Percentiles rank a stretch among this genome's conserved stretches.
Evolutionary conservation across 2,329 filamentous ascomycete genomes (phyloP).

Genomic region (Sarocladium oryzae): DNA sequence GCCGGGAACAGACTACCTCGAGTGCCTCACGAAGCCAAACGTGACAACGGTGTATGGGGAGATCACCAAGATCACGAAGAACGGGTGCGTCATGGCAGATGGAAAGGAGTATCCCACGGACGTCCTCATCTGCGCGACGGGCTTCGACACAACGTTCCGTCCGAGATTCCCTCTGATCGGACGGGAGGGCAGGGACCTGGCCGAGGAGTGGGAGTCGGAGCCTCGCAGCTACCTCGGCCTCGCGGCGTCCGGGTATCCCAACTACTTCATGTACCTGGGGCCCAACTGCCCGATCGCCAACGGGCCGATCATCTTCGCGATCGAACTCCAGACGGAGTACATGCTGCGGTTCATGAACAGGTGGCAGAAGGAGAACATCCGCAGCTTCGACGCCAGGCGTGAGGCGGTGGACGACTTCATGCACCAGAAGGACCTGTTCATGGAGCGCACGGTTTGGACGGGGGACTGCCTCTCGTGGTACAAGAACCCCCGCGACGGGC

Average conservation of each 20-base stretch:
- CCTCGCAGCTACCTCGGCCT: constrained; percentile 49
- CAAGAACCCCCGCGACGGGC: constrained; percentile 37
- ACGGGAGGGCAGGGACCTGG: constrained; percentile 40
- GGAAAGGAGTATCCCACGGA: constrained; percentile 46
- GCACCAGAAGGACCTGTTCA: constrained; percentile 34
- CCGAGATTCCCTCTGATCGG: constrained; percentile 45
- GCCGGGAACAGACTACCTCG: constrained; percentile 43
- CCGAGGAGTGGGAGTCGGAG: constrained; percentile 38
- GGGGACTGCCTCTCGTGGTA: constrained; percentile 39
- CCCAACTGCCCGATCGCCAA: constrained; percentile 34
- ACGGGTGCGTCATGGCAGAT: constrained; percentile 39
- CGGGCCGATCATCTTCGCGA: constrained; percentile 32
- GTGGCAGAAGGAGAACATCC: constrained; percentile 37
- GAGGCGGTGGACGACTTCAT: constrained; percentile 45
- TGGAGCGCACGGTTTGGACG: constrained; percentile 35
- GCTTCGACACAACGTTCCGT: constrained; percentile 47
- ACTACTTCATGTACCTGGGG: constrained; percentile 43
- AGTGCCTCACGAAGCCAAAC: constrained; percentile 38
- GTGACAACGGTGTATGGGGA: constrained; percentile 38
- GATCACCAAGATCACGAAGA: constrained; percentile 30
- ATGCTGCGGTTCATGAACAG: constrained; percentile 42
- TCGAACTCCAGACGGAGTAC: constrained; percentile 43
- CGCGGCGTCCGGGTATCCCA: constrained; percentile 44
- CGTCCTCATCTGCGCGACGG: constrained; percentile 49
- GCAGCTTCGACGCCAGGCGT: constrained; percentile 35